A percentile compares a stretch with the other conserved stretches of the same genome.
These are phyloP conservation scores for Bertia moriformis DNA, from an alignment of 2,329 filamentous ascomycete genomes.

Conservation along the genomic window DNA sequence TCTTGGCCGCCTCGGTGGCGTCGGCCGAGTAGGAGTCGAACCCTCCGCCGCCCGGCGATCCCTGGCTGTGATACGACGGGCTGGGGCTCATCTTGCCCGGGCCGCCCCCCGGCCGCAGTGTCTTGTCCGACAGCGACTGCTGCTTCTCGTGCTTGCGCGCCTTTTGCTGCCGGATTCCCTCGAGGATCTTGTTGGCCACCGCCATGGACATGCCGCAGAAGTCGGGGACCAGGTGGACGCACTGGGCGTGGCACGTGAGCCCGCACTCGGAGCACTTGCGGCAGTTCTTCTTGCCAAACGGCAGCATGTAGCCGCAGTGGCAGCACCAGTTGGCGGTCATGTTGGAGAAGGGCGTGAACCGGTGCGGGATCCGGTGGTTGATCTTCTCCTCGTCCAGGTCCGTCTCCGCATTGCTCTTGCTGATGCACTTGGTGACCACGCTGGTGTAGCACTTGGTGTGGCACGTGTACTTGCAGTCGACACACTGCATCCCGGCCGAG, in stretches of 20 bases:
- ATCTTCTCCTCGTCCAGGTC: slow-evolving; percentile 99
- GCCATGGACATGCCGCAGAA: slow-evolving; percentile 99
- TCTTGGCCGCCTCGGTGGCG: slow-evolving; percentile 49
- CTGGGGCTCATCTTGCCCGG: slow-evolving; percentile 27
- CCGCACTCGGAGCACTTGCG: slow-evolving; percentile 85
- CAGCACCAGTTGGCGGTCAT: slow-evolving; percentile 99
- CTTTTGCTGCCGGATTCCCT: slow-evolving; percentile 71
- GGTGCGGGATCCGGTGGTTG: slow-evolving; percentile 96
- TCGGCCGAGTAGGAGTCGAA: slow-evolving; percentile 24
- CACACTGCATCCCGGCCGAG: slow-evolving; percentile 95
- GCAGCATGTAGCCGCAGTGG: slow-evolving; percentile 90
- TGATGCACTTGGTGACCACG: slow-evolving; percentile 98
- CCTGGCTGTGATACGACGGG: slow-evolving; percentile 11
- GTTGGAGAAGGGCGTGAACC: slow-evolving; percentile 92
- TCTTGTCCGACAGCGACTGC: slow-evolving; percentile 47
- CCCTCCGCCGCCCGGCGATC: no score
- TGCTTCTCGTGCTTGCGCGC: slow-evolving; percentile 45
- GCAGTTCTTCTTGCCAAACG: slow-evolving; percentile 87
- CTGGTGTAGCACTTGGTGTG: slow-evolving; percentile 94
- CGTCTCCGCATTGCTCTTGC: slow-evolving; percentile 95
- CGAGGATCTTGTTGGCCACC: slow-evolving; percentile 81
- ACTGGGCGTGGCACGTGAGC: slow-evolving; percentile 79
- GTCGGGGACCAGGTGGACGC: slow-evolving; percentile 89
- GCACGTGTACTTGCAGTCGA: slow-evolving; percentile 98
- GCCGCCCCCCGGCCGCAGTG: slow-evolving; percentile 36